phyloP scores from a whole-genome alignment of 1,139 yeast genomes.

The Candida glucosophila region DNA sequence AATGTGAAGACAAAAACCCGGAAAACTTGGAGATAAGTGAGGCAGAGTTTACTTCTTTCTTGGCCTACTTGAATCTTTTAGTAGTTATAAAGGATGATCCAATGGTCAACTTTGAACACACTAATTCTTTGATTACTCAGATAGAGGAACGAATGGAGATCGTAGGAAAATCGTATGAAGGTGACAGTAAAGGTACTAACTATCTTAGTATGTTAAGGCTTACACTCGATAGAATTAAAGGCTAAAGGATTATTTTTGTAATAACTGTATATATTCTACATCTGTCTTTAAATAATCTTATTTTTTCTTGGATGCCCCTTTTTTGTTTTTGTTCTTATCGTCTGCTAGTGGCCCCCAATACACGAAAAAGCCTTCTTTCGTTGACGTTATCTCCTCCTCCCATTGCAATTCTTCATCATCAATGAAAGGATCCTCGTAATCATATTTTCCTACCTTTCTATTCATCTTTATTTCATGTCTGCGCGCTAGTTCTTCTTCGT shows the following conservation, averaged over 20 bases:
- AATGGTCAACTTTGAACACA: too few species aligned
- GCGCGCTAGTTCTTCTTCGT: constrained; percentile 38
- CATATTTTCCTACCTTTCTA: constrained; percentile 81
- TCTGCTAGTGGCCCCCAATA: constrained; percentile 89
- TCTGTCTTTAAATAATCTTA: too few species aligned
- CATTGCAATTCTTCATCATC: constrained; percentile 88
- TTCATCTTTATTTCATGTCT: constrained; percentile 43
- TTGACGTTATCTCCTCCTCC: constrained; percentile 90
- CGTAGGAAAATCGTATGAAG: too few species aligned
- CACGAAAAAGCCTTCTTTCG: constrained; percentile 93
- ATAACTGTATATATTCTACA: constrained; percentile 2
- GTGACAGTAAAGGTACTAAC: too few species aligned
- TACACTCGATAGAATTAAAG: constrained; percentile 30
- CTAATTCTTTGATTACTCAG: too few species aligned
- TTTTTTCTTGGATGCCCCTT: constrained; percentile 13
- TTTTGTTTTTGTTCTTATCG: constrained; percentile 28
- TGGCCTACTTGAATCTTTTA: constrained; percentile 49
- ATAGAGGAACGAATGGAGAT: too few species aligned
- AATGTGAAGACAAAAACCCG: too few species aligned
- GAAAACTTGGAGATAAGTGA: too few species aligned
- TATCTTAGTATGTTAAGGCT: constrained; percentile 30
- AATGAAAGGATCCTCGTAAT: constrained; percentile 88
- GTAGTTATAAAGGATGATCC: constrained; percentile 31
- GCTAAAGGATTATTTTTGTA: constrained; percentile 1
- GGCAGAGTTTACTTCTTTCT: too few species aligned